Base-by-base conservation (phyloP, 371 early-diverging fungal genomes). In the Mucor lusitanicus region DNA sequence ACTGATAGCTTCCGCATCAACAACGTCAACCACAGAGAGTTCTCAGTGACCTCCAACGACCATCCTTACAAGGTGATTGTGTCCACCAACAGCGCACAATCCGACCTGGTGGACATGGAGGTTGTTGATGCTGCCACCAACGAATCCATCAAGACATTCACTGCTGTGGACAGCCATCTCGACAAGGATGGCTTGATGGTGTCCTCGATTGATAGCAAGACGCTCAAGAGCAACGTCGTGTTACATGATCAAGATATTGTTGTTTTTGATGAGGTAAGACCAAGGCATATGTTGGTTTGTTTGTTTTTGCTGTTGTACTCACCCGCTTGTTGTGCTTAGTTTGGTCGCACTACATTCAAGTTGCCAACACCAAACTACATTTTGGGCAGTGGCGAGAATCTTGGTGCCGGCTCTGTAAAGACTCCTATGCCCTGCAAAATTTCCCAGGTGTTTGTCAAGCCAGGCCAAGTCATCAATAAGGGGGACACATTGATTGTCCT, bases 391-490 rank as follows among this genome's bases (percentile, higher is more conserved):
- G 72, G 79, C 5, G 80, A 81, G 27, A 71, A 76, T 12, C 87
- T 77, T 32, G 83, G 77, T n/a, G 85, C 86, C 0, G 92, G 91
- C 19, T 88, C 90, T 21, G 88, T 98, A 30, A 87, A 87, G 60
- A 91, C 97, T 17, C 98, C 98, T 8, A 97, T 98, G 98, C 96
- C 97, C 11, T 95, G 97, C 85, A 96, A 95, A 83, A 95, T 98
- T 63, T 91, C 94, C 7, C 92, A 93, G 75, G 90, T 97, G 0
- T 71, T 91, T 69, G 89, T 94, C 17, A 83, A 90, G 59, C 82
- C 89, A 15, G 98, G 97, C 21, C 91, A 95, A 56, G 78, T 76
- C 37, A 94, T 98, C n/a, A 85, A 87, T 59, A 92, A 93, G 78
- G 97, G 93, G 28, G 85, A 90, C 48, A 85, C 91, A 19, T 77